Conservation (phyloP, 2,329 filamentous ascomycete genomes). For the Sporothrix pallida region DNA sequence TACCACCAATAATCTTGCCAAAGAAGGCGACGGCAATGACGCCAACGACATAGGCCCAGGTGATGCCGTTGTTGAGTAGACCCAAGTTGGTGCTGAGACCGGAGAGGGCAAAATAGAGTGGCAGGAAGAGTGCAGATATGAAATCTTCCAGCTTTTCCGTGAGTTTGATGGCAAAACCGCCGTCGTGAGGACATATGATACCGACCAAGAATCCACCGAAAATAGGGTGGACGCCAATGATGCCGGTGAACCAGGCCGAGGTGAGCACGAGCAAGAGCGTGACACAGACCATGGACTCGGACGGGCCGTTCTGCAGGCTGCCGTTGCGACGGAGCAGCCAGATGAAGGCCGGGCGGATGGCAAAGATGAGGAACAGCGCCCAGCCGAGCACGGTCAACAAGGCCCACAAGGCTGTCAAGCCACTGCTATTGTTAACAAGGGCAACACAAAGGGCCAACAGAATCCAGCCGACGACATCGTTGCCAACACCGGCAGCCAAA, state of each 20-base stretch:
- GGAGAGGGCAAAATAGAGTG: conserved; percentile 91
- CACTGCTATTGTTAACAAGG: conserved; percentile 84
- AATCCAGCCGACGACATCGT: conserved; percentile 92
- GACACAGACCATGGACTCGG: conserved; percentile 80
- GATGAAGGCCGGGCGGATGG: conserved; percentile 74
- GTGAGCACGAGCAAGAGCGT: conserved; percentile 79
- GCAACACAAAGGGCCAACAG: conserved; percentile 91
- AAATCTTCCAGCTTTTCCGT: conserved; percentile 96
- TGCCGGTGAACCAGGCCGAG: conserved; percentile 82
- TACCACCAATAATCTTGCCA: conserved; percentile 83
- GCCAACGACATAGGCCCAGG: conserved; percentile 89
- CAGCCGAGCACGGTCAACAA: conserved; percentile 77
- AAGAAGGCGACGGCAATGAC: conserved; percentile 81
- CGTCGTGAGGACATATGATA: conserved; percentile 86
- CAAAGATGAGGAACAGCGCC: conserved; percentile 74
- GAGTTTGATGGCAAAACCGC: conserved; percentile 86
- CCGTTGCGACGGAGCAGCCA: conserved; percentile 75
- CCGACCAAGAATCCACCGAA: conserved; percentile 92
- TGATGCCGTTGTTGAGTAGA: conserved; percentile 77
- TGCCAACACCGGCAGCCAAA: conserved; percentile 87
- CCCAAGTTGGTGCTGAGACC: conserved; percentile 88
- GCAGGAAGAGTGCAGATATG: conserved; percentile 80
- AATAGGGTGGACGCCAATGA: conserved; percentile 92
- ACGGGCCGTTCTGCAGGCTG: conserved; percentile 84
- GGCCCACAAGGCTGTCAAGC: conserved; percentile 83